These are phyloP conservation scores for Mycena amicta DNA, from an alignment of 768 basidiomycete species.

Conservation along the genomic window DNA sequence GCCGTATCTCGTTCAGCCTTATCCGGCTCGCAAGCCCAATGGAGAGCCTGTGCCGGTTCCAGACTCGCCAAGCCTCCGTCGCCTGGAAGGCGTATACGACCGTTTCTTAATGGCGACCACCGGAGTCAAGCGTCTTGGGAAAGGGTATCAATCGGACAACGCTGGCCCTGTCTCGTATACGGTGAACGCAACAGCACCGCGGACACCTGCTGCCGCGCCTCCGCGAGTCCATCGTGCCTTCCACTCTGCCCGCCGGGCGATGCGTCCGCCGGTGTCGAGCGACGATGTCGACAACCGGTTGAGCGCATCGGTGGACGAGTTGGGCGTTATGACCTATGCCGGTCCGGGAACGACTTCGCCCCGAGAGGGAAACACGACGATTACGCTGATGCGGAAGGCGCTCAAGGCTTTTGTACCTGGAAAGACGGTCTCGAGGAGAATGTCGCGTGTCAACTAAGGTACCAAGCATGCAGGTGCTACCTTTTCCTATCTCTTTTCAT, in stretches of 20 bases:
- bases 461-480: neutral
- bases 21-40: conserved; percentile 50
- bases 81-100: conserved; percentile 77
- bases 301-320: conserved; percentile 62
- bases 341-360: conserved; percentile 30
- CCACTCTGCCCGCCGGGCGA: conserved; percentile 50
- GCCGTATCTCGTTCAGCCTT: conserved; percentile 65
- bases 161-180: conserved; percentile 44
- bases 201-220: conserved; percentile 27
- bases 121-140: conserved; percentile 78
- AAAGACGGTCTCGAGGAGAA: conserved; percentile 53
- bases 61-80: conserved; percentile 61
- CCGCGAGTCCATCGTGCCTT: conserved; percentile 46
- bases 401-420: conserved; percentile 77
- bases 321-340: conserved; percentile 54
- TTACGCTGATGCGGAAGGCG: conserved; percentile 66
- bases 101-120: conserved; percentile 82
- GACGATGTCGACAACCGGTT: conserved; percentile 50
- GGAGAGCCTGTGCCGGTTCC: conserved; percentile 38
- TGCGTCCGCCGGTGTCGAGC: conserved; percentile 77
- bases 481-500: neutral
- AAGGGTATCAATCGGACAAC: conserved; percentile 79
- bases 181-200: conserved; percentile 22
- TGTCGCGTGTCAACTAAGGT: conserved; percentile 41
- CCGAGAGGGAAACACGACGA: conserved; percentile 50